A percentile compares a stretch with the other conserved stretches of the same genome.
These are phyloP conservation scores for Atalantia buxifolia DNA, from an alignment of 345 rosid species.

Conservation along the genomic window DNA sequence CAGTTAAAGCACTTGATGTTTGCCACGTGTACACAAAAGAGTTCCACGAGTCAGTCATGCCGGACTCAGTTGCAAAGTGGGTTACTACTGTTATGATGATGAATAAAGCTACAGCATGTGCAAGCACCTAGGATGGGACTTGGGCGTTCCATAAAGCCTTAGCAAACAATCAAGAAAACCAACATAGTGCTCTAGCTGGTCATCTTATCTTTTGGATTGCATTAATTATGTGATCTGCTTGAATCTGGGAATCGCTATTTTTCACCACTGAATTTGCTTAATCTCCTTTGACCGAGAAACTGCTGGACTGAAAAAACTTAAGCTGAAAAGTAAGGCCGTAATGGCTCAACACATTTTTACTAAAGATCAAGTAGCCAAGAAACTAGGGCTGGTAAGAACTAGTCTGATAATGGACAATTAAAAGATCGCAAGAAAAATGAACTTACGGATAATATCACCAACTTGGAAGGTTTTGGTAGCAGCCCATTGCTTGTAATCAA, in stretches of 20 bases:
- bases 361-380: too few species aligned
- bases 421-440: neutral
- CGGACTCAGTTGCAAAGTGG: neutral
- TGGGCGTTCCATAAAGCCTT: neutral
- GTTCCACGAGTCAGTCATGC: neutral
- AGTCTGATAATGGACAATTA: neutral
- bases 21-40: neutral
- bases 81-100: neutral
- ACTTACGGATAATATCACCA: conserved; percentile 73
- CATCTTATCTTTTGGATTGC: neutral
- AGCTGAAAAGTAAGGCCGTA: neutral
- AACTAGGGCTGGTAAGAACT: too few species aligned
- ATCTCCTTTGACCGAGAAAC: neutral
- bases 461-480: conserved; percentile 67
- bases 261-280: neutral
- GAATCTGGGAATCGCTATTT: neutral
- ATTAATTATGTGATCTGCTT: neutral
- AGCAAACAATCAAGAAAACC: neutral
- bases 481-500: conserved; percentile 85
- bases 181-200: neutral
- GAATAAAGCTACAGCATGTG: neutral
- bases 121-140: neutral
- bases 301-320: neutral
- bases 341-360: too few species aligned
- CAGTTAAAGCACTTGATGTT: neutral